phyloP scores from a whole-genome alignment of 345 rosid genomes.

The Euphorbia lathyris region DNA sequence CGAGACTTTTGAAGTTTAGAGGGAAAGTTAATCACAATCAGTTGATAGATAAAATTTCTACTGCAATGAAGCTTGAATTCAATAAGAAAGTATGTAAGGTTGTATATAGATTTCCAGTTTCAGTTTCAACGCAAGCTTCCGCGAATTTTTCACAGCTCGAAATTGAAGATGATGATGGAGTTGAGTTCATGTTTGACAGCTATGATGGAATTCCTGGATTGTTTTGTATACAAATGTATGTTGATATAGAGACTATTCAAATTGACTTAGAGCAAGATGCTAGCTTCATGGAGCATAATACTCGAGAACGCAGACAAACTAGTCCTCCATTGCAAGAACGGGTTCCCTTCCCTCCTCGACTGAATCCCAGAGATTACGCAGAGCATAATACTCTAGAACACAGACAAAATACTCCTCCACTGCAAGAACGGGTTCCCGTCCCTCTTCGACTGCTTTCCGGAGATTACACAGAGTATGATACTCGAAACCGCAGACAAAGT shows the following conservation, averaged over 20 bases:
- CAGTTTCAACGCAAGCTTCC: not conserved
- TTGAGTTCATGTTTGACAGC: not conserved
- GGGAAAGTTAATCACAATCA: not conserved
- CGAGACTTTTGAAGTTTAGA: not conserved
- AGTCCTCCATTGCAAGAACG: not conserved
- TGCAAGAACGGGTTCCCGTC: not conserved
- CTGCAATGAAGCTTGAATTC: not conserved
- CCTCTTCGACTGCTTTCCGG: not conserved
- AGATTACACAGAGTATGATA: not conserved
- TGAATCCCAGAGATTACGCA: not conserved
- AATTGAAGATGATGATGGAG: slow-evolving; percentile 3
- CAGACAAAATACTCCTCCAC: not conserved
- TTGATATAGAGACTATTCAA: not conserved
- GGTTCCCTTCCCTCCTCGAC: not conserved
- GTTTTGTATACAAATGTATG: not conserved
- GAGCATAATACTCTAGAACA: not conserved
- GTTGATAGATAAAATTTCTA: not conserved
- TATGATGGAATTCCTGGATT: not conserved
- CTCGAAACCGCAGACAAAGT: not conserved
- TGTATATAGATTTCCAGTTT: not conserved
- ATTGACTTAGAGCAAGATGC: not conserved
- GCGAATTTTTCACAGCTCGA: not conserved
- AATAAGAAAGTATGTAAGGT: not conserved
- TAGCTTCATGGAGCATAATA: not conserved
- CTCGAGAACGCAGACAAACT: not conserved